Base-by-base conservation (phyloP, 257 asterid genomes). In the Echium plantagineum region DNA sequence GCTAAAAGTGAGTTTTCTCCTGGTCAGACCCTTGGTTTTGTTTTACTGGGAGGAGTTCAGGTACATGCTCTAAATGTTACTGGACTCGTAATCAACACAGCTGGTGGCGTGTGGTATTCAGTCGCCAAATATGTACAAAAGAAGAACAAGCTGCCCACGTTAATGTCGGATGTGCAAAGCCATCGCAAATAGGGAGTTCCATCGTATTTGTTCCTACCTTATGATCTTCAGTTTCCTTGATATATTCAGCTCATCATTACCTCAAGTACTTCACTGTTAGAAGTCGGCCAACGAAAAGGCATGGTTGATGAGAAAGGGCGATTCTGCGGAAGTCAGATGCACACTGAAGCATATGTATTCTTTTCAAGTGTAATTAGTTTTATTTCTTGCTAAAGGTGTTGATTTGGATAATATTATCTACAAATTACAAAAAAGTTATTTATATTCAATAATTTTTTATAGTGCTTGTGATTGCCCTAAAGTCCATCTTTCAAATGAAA, bases 41-140 rank as follows among this genome's bases (percentile, higher is more conserved):
- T 91, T 57, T 48, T 91, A 62, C 76, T 85, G 63, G 98, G 96
- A 57, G 98, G 98, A 31, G 96, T 91, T 52, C 83, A 84, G 76
- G 84, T 91, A 46, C 95, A 85, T 24, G 94, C 89, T 16, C 59
- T 88, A 76, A 91, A 91, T 38, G 90, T 85, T 46, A 75, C 81
- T 0, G 98, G 98, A 21, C 76, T 91, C 3, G 81, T 91, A 19
- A 84, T 91, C 87, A 91, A 88, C 83, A 85, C 96, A 0, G 83
- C 82, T 0, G 98, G 98, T 28, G 98, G 98, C 0, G 70, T 91
- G 32, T 91, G 94, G 98, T 91, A 91, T 76, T 82, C 98, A 1
- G 48, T 60, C 2, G 90, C 98, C 0, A 91, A 91, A 74, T 91
- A 85, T 77, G 81, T 82, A 58, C 93, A 82, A 68, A 88, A 88